Evolutionary conservation across 2,329 filamentous ascomycete species (phyloP), one percentile per base, ranked within the genome.

Genomic region (Monosporascus cannonballus): DNA sequence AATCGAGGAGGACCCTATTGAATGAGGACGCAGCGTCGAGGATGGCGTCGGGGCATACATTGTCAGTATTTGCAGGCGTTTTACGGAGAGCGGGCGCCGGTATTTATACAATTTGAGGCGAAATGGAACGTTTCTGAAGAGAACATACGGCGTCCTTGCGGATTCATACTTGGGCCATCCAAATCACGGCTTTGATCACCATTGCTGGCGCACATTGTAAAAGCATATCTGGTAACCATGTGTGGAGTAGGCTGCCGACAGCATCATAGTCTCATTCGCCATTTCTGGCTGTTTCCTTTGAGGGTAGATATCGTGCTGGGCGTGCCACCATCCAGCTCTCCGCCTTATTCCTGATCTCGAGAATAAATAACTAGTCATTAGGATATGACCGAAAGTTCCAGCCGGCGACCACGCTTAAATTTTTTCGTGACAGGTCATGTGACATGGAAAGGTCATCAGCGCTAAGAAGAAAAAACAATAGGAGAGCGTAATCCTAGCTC

Each of bases 1-100:
- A 22, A 77, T 76, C 51, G 78, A 81, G 56, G 79, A 82, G 53
- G 80, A 82, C 57, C 68, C 70, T 8, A 64, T 70, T 50, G 73
- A 75, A 58, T 69, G 62, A 61, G 55, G 51, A 38, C 30, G 37
- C 42, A 27, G 20, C 42, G 49, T 53, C 48, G 48, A 42, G 53
- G 52, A 50, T 54, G 52, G 57, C 52, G 55, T 47, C 42, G 42
- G 53, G 49, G 30, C 37, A 48, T 52, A 48, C 36, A 53, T 52
- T 25, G 52, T 54, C 41, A 59, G 63, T 64, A 67, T 67, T 67
- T 67, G 56, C 62, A 55, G 56, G 65, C 62, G 64, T 67, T 66
- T 51, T 51, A 36, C 46, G 44, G 30, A 44, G n/a, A 37, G 34
- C 50, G 27, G 41, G n/a, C 22, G 18, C n/a, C 20, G 41, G 22